A percentile compares a stretch with the other conserved stretches of the same genome.
phyloP scores from a whole-genome alignment of 2,329 filamentous ascomycete genomes.

The Thielaviopsis musarum region DNA sequence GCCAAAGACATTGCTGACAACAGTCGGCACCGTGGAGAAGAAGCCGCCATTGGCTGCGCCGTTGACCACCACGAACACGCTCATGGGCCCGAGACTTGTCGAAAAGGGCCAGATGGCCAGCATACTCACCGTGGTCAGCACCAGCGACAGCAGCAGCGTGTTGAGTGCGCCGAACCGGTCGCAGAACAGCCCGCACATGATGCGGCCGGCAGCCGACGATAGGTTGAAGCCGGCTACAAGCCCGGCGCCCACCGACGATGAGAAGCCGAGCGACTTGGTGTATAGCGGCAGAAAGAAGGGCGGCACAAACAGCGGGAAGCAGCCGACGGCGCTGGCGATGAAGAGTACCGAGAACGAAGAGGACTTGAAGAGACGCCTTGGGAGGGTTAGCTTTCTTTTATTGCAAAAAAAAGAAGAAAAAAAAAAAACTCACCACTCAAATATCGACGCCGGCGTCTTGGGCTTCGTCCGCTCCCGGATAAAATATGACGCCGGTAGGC shows the following conservation, averaged over 20 bases:
- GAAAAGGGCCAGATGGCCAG: conserved; percentile 44
- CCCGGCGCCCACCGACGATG: conserved; percentile 34
- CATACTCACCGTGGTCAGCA: conserved; percentile 39
- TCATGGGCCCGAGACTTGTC: conserved; percentile 33
- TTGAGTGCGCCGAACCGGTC: conserved; percentile 40
- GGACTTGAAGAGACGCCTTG: conserved; percentile 36
- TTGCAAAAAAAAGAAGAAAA: no score
- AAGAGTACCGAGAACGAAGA: conserved; percentile 35
- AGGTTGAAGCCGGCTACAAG: conserved; percentile 46
- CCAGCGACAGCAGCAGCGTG: conserved; percentile 31
- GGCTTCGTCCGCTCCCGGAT: conserved; percentile 29
- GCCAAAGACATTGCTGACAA: conserved; percentile 42
- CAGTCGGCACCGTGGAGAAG: conserved; percentile 47
- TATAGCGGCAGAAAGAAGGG: conserved; percentile 46
- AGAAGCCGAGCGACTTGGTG: conserved; percentile 35
- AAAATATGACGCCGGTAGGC: conserved; percentile 36
- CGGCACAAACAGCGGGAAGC: conserved; percentile 43
- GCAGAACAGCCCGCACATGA: conserved; percentile 35
- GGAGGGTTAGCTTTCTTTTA: no score
- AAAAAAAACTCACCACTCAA: conserved; percentile 35
- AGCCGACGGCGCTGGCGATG: conserved; percentile 34
- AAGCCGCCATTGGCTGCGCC: conserved; percentile 45
- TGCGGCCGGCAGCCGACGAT: conserved; percentile 39
- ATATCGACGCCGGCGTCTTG: conserved; percentile 22
- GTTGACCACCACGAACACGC: conserved; percentile 41